Base-by-base conservation (phyloP, 805 yeast genomes). In the Starmerella lactis-condensi region DNA sequence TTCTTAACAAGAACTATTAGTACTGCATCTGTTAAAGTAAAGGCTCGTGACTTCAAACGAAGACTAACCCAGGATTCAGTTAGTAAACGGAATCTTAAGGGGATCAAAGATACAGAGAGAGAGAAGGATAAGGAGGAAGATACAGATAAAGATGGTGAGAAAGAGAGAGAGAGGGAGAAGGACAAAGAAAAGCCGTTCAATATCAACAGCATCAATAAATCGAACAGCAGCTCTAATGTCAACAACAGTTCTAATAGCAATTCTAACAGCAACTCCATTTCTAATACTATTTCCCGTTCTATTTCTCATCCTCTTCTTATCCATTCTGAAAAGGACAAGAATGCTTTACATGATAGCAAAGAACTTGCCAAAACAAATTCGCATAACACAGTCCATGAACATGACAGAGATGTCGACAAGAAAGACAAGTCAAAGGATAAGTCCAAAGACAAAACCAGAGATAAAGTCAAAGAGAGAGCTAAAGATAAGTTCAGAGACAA, bases 31-130 rank as follows among this genome's bases (percentile, higher is more conserved):
- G 24, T 11, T 18, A 17, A 17, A 24, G 18, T 10, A 4, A 31
- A 15, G 31, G 22, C 29, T 7, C 16, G 17, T 8, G 29, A 26
- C 21, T 26, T 26, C 29, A 26, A 12, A 6, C 6, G 29, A 12
- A n/a, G 21, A 12, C 21, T 26, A 7, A 26, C 29, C 6, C 29
- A 26, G 19, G 29, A 26, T 15, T 17, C 21, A 9, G 21, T 14
- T 6, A 17, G 21, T 6, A 6, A 21, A 6, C 29, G 17, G 9
- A 6, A 15, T 6, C 21, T 17, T 9, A 21, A n/a, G 11, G 17
- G 17, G 21, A n/a, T n/a, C n/a, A 21, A 26, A 6, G 8, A 7
- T 7, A 26, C 16, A 12, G 29, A 16, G 10, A 8, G 17, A n/a
- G 6, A 12, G 21, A 6, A 26, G 29, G 17, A 15, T 14, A 6